Percentiles rank a stretch among this genome's conserved stretches.
These are phyloP conservation scores for Scheffersomyces amazonensis DNA, from an alignment of 805 yeast species.

Conservation along the genomic window DNA sequence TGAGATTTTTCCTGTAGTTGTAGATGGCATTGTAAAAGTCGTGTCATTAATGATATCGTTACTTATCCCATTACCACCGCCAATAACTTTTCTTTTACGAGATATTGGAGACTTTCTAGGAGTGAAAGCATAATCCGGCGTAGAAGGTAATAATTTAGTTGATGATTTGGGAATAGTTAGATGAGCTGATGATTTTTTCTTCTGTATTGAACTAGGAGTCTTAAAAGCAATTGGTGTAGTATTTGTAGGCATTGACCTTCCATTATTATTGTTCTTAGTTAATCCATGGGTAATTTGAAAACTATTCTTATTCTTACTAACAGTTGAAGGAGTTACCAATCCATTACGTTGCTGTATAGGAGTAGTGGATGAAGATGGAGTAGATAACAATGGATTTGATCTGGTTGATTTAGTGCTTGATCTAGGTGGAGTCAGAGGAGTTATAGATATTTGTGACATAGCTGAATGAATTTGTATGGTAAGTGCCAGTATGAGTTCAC, in stretches of 20 bases:
- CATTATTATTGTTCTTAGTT: no score
- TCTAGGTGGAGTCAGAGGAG: constrained; percentile 14
- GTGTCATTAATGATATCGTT: constrained; percentile 15
- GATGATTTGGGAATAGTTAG: background rate
- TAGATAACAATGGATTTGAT: constrained; percentile 8
- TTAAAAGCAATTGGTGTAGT: constrained; percentile 6
- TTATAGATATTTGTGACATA: constrained; percentile 6
- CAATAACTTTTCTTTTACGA: constrained; percentile 13
- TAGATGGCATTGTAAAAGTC: constrained; percentile 1
- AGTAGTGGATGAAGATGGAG: constrained; percentile 7
- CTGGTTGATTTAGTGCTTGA: constrained; percentile 3
- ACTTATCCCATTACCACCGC: background rate
- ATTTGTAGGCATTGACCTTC: no score
- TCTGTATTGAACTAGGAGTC: constrained; percentile 8
- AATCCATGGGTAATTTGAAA: background rate
- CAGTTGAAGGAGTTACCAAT: constrained; percentile 5
- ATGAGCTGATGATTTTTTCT: constrained; percentile 1
- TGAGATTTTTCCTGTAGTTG: constrained; percentile 9
- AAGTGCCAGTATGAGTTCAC: no score
- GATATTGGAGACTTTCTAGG: constrained; percentile 27
- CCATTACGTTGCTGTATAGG: constrained; percentile 1
- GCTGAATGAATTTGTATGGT: no score
- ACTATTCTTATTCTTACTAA: constrained; percentile 2
- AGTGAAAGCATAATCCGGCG: constrained; percentile 33
- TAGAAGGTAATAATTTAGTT: constrained; percentile 13